Base-by-base conservation (phyloP, 108 stramenopile species). In the Stephanodiscus minutulus region DNA sequence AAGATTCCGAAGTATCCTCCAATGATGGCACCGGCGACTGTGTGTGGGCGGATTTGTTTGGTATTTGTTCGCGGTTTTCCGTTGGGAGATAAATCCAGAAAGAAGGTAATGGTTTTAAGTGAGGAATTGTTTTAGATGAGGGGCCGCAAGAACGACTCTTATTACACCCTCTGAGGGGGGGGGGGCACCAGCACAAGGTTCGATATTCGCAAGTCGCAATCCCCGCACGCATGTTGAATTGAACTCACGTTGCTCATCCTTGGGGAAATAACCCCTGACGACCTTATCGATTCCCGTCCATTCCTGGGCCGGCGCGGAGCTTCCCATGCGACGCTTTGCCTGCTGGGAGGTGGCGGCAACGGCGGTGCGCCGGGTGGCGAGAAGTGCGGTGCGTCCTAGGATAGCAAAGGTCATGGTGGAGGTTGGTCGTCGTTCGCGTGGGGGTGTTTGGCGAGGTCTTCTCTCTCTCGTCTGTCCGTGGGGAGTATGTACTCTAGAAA, bases 271-370 rank as follows among this genome's bases (percentile, higher is more conserved):
- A 33, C 73, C 81, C 72, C 93, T 86, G 21, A 94, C 89, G 39
- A 90, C 82, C 71, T 94, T 94, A 63, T 94, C 93, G 67, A 94
- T 84, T 25, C 93, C 93, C 36, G 82, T 83, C 93, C 93, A 94
- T 83, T 91, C 89, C 37, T 86, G 89, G 31, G 87, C 79, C 59
- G 90, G 76, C 5, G 81, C 81, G 13, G 54, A 48, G 41, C 73
- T 64, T 68, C 71, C 89, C 89, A 93, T 91, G 20, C 54, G 61
- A 57, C 92, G 85, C 64, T 80, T 83, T 74, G 85, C 85, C 49
- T 75, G 63, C 53, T 86, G 82, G 29, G 68, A 57, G n/a, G 67
- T 73, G 36, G 78, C 50, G 35, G 46, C 50, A 36, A 74, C 76
- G 41, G 73, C 49, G 22, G 48, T 48, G 56, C 76, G 77, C 68